These are phyloP conservation scores for Mortierella sp. DNA, from an alignment of 371 early-diverging fungal genomes.

Conservation along the genomic window DNA sequence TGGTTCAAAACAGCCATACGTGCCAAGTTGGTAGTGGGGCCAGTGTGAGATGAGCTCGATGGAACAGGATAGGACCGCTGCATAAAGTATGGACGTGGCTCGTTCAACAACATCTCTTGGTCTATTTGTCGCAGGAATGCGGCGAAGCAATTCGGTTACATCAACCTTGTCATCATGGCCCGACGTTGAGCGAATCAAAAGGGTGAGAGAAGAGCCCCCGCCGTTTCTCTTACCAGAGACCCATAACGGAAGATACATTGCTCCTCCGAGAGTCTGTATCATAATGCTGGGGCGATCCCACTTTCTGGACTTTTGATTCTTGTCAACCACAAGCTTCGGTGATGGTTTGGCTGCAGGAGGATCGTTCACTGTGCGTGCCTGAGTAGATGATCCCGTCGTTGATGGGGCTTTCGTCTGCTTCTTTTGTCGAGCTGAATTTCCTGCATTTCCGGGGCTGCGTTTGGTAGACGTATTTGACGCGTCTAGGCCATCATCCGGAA, in stretches of 20 bases:
- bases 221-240: slow-evolving; percentile 20
- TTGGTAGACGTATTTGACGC: not conserved
- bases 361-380: slow-evolving; percentile 21
- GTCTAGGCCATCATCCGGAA: slow-evolving; percentile 6
- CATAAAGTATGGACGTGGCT: slow-evolving; percentile 24
- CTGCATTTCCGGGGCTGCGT: not conserved
- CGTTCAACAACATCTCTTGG: slow-evolving; percentile 52
- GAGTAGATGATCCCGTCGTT: not conserved
- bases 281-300: slow-evolving; percentile 25
- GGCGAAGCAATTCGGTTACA: not conserved
- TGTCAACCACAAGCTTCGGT: slow-evolving; percentile 27
- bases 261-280: slow-evolving; percentile 34
- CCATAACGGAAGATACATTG: slow-evolving; percentile 29
- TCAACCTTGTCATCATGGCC: no score
- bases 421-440: not conserved
- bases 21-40: slow-evolving; percentile 17
- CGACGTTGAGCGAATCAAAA: not conserved
- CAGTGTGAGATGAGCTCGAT: not conserved
- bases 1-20: slow-evolving; percentile 46
- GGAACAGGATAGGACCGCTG: slow-evolving; percentile 20
- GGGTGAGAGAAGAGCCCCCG: not conserved
- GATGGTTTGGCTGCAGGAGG: slow-evolving; percentile 10
- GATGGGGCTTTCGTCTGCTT: not conserved
- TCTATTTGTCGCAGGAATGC: slow-evolving; percentile 12
- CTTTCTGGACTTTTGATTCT: slow-evolving; percentile 31